These are phyloP conservation scores for Euphrasia arctica DNA, from an alignment of 305 asterid species.

Conservation along the genomic window DNA sequence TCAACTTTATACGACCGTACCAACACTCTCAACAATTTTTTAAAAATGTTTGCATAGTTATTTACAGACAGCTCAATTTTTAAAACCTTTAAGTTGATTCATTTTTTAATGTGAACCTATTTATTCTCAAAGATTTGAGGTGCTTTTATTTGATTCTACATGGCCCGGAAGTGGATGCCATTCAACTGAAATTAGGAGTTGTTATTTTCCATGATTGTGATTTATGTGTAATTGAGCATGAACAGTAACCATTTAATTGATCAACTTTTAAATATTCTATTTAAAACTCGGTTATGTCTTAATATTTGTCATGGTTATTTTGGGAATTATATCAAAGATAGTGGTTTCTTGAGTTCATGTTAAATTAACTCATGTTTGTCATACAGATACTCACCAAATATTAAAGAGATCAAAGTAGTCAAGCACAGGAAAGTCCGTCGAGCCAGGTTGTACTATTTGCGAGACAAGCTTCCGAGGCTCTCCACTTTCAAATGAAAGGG, in stretches of 20 bases:
- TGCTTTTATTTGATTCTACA: background rate
- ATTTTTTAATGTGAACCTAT: too few species aligned
- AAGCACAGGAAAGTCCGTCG: constrained; percentile 88
- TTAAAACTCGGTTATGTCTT: constrained; percentile 1
- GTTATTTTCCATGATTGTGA: background rate
- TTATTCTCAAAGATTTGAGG: background rate
- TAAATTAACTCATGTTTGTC: constrained; percentile 12
- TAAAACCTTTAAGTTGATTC: too few species aligned
- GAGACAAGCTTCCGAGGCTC: constrained; percentile 92
- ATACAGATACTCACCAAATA: constrained; percentile 77
- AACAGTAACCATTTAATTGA: background rate
- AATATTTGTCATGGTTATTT: background rate
- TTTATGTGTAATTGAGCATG: too few species aligned
- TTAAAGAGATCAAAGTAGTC: constrained; percentile 76
- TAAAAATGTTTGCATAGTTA: too few species aligned
- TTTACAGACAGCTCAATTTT: too few species aligned
- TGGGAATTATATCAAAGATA: background rate
- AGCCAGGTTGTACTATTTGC: constrained; percentile 76
- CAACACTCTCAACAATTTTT: too few species aligned
- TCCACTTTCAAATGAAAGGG: constrained; percentile 76
- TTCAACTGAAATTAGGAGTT: background rate
- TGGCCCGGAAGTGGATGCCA: background rate
- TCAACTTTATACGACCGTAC: too few species aligned
- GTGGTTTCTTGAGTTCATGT: constrained; percentile 9
- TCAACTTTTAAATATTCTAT: background rate